Base-by-base conservation (phyloP, 2,329 filamentous ascomycete genomes). In the Colletotrichum brevisporum region DNA sequence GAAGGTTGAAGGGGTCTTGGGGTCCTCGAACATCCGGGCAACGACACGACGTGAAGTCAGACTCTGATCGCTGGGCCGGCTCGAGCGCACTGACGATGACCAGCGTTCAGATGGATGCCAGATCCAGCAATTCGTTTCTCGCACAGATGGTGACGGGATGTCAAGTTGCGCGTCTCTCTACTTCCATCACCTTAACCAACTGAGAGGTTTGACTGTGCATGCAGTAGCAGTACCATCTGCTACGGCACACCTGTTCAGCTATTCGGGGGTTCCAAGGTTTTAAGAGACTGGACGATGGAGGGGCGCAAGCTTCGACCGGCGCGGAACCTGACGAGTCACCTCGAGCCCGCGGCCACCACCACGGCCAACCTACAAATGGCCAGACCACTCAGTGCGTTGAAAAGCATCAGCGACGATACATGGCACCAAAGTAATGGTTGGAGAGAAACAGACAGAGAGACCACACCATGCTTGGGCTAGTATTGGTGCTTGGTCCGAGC, bases 111-210 rank as follows among this genome's bases (percentile, higher is more conserved):
- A 61, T 51, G 48, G 56, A 61, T 50, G 56, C 41, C 63, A 60
- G 55, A 60, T 60, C 57, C 39, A 45, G 15, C 10, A 24, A 58
- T 39, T 47, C 55, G 47, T 52, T 59, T 53, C 63, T 51, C 57
- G 63, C 63, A 62, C 63, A 67, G 63, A 62, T 67, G 21, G 61
- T 53, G 65, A 31, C 58, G 21, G 52, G 12, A 51, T 58, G 59
- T n/a, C 41, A 15, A 43, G 41, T 36, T 12, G 31, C 31, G 41
- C 15, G 41, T 43, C 41, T 43, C 41, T 43, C 41, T 43, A 15
- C 15, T 43, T 43, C 41, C 31, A 36, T 36, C 31, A 36, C 31
- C 31, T 36, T 36, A 9, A 36, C 31, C 31, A 36, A 36, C 31
- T 36, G 31, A 36, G 31, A 36, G 31, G 6, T 10, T 36, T 36